Evolutionary conservation across 495 filamentous ascomycete genomes (phyloP).

Genomic region (Penicillium antarcticum): DNA sequence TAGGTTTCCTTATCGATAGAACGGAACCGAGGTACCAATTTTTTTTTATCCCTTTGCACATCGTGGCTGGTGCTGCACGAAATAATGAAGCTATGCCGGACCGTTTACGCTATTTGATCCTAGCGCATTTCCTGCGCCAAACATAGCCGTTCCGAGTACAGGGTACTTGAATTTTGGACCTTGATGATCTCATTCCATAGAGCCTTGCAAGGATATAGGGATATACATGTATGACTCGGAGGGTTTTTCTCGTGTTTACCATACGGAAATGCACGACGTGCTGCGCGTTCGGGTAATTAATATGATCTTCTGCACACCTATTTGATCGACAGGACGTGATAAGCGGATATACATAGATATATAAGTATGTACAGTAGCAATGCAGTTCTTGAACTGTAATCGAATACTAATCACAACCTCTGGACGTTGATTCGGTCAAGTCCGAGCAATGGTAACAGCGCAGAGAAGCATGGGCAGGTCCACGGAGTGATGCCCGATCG

Average conservation of each 20-base stretch:
- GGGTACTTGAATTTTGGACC: not conserved
- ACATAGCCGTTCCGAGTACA: not conserved
- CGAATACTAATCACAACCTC: not conserved
- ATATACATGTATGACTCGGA: no score
- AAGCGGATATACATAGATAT: not conserved
- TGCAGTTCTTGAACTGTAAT: not conserved
- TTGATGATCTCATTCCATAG: not conserved
- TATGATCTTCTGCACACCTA: constrained; percentile 1
- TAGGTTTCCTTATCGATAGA: constrained; percentile 5
- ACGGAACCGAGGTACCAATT: not conserved
- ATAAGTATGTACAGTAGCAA: no score
- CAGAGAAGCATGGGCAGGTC: constrained; percentile 26
- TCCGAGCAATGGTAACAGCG: constrained; percentile 30
- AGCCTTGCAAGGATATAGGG: not conserved
- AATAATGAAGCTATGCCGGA: constrained; percentile 1
- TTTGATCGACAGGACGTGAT: constrained; percentile 17
- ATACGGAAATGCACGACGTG: not conserved
- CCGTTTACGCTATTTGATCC: not conserved
- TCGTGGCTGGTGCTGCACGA: constrained; percentile 7
- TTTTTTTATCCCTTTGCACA: not conserved
- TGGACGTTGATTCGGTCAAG: not conserved
- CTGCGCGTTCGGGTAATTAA: constrained; percentile 1
- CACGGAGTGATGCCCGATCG: constrained; percentile 4
- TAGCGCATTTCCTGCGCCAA: not conserved
- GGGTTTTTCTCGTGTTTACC: no score